phyloP scores from a whole-genome alignment of 495 filamentous ascomycete genomes.

The Neurospora sp. region DNA sequence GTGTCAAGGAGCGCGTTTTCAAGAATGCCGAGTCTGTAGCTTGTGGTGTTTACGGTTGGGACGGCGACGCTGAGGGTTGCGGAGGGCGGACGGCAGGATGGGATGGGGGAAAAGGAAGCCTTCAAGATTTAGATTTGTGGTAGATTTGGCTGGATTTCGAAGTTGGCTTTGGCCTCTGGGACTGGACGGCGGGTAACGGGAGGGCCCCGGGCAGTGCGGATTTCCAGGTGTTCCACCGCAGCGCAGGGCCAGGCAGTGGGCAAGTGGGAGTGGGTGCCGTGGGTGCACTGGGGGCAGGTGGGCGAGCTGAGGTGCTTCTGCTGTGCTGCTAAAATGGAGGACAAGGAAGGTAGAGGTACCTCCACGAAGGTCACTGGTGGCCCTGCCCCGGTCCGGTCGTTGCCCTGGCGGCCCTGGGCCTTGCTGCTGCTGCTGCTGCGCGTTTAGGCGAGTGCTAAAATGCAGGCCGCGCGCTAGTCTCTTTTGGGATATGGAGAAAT shows the following conservation, averaged over 20 bases:
- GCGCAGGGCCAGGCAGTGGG: neutral
- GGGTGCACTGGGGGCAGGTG: neutral
- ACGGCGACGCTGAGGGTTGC: neutral
- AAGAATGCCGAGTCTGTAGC: neutral
- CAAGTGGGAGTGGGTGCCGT: neutral
- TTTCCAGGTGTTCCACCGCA: neutral
- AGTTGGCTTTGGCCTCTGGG: neutral
- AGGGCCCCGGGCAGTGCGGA: neutral
- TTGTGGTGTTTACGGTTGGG: neutral
- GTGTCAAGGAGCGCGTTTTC: constrained; percentile 4
- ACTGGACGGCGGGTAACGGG: neutral
- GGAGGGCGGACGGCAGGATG: neutral
- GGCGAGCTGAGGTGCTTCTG: neutral
- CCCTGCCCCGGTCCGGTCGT: neutral
- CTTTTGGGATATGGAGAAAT: neutral
- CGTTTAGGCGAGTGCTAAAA: constrained; percentile 27
- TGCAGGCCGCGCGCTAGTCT: constrained; percentile 17
- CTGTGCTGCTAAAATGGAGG: neutral
- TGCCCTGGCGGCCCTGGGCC: neutral
- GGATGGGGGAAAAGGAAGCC: neutral
- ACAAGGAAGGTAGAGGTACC: neutral
- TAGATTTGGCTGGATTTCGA: neutral
- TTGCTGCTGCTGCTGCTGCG: constrained; percentile 14
- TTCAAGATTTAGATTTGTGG: neutral
- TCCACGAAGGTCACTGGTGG: neutral